A percentile compares a stretch with the other conserved stretches of the same genome.
phyloP scores from a whole-genome alignment of 306 rosid species.

The Quercus aquifolioides region DNA sequence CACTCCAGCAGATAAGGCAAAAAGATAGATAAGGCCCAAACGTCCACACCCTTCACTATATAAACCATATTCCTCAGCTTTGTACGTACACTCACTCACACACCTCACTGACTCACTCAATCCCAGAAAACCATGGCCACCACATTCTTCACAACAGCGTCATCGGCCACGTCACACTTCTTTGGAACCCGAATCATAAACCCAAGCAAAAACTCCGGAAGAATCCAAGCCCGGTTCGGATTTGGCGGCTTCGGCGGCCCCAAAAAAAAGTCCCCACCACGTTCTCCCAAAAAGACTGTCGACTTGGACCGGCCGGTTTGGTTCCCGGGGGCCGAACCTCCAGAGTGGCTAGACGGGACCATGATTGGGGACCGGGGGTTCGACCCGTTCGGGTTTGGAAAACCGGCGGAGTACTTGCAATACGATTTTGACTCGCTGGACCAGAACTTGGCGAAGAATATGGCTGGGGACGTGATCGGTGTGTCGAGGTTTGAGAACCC shows the following conservation, averaged over 20 bases:
- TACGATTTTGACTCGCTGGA: slow-evolving; percentile 68
- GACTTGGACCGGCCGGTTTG: slow-evolving; percentile 44
- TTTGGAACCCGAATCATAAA: slow-evolving; percentile 42
- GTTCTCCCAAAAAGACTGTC: slow-evolving; percentile 22
- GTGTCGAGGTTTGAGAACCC: slow-evolving; percentile 37
- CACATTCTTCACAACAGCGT: slow-evolving; percentile 4
- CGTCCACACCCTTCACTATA: slow-evolving; percentile 21
- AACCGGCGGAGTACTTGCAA: slow-evolving; percentile 72
- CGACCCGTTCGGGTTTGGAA: slow-evolving; percentile 61
- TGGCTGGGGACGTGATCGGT: slow-evolving; percentile 57
- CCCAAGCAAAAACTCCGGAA: slow-evolving; percentile 16
- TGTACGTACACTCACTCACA: not conserved
- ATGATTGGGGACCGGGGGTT: slow-evolving; percentile 69
- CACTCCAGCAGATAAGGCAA: slow-evolving; percentile 49
- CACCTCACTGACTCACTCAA: not conserved
- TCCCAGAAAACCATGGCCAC: slow-evolving; percentile 37
- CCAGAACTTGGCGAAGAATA: slow-evolving; percentile 79
- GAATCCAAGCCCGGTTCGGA: slow-evolving; percentile 44
- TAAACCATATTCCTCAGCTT: slow-evolving; percentile 7
- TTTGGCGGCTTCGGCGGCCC: slow-evolving; percentile 25
- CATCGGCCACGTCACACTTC: slow-evolving; percentile 50
- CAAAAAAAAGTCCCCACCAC: slow-evolving; percentile 18
- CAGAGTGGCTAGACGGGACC: slow-evolving; percentile 75
- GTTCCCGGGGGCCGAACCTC: slow-evolving; percentile 56
- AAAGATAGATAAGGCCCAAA: slow-evolving; percentile 32